These are phyloP conservation scores for Brassica nigra DNA, from an alignment of 345 rosid species.

Conservation along the genomic window DNA sequence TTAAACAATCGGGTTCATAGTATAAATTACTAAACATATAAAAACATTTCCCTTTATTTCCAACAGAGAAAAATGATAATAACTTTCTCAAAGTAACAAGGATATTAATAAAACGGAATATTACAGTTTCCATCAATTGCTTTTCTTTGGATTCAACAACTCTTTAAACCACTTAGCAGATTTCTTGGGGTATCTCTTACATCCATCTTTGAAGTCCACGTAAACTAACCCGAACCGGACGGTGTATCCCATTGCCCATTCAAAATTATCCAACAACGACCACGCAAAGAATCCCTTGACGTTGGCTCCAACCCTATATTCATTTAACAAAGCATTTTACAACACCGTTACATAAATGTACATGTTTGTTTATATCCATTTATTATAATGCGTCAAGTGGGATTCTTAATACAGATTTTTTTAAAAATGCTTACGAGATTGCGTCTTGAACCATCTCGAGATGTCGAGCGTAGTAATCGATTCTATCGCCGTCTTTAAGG, in stretches of 20 bases:
- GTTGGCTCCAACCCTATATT: conserved; percentile 44
- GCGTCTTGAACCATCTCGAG: conserved; percentile 42
- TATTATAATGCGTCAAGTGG: not conserved
- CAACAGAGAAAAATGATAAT: not conserved
- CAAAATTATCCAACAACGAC: conserved; percentile 51
- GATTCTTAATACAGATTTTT: not conserved
- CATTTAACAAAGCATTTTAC: conserved; percentile 12
- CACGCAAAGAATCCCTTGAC: conserved; percentile 50
- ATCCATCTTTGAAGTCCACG: conserved; percentile 41
- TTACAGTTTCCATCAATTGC: conserved; percentile 12
- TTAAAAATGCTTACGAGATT: conserved; percentile 39
- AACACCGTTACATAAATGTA: not conserved
- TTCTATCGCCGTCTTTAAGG: conserved; percentile 38
- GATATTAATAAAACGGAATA: not conserved
- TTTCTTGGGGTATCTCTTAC: conserved; percentile 42
- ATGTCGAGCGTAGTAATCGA: conserved; percentile 42
- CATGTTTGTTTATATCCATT: not conserved
- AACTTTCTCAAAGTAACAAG: not conserved
- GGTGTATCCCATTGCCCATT: conserved; percentile 49
- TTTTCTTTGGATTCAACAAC: conserved; percentile 22
- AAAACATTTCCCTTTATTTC: conserved; percentile 22
- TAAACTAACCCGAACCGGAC: conserved; percentile 46
- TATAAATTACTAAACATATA: not conserved
- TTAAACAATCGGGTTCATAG: not conserved
- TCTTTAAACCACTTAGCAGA: conserved; percentile 40